A percentile compares a stretch with the other conserved stretches of the same genome.
phyloP scores from a whole-genome alignment of 1,284 basidiomycete genomes.

The Pholiota adiposa region DNA sequence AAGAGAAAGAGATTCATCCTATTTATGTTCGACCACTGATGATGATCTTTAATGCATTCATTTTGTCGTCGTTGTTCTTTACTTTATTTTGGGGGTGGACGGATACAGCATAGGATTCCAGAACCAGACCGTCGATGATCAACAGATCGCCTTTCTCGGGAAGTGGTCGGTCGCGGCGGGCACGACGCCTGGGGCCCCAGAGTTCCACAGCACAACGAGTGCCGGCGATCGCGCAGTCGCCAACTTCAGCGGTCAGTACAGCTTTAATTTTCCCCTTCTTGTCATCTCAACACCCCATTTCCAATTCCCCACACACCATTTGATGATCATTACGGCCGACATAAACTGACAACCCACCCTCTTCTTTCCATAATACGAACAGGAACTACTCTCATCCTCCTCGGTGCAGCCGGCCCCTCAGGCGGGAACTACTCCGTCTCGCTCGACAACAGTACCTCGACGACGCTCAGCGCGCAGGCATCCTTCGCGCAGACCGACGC shows the following conservation, averaged over 20 bases:
- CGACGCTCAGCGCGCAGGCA: slow-evolving; percentile 49
- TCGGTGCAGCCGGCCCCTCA: slow-evolving; percentile 55
- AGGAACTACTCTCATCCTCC: slow-evolving; percentile 64
- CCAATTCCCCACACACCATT: no score
- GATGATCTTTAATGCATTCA: no score
- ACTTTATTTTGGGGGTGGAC: no score
- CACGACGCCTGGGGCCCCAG: slow-evolving; percentile 25
- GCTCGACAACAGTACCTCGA: slow-evolving; percentile 50
- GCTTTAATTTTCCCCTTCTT: background rate
- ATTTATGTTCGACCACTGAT: no score
- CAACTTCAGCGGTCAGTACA: slow-evolving; percentile 51
- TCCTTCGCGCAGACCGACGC: slow-evolving; percentile 56
- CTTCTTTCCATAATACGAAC: slow-evolving; percentile 9
- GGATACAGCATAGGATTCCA: slow-evolving; percentile 42
- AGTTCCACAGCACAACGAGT: slow-evolving; percentile 50
- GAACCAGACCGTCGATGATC: slow-evolving; percentile 41
- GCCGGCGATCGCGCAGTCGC: slow-evolving; percentile 49
- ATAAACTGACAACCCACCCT: background rate
- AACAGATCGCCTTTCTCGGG: slow-evolving; percentile 50
- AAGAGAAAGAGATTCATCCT: background rate
- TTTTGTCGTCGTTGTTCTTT: no score
- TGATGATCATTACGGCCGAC: background rate
- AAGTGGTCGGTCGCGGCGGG: slow-evolving; percentile 46
- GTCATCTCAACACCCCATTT: no score
- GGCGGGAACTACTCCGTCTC: slow-evolving; percentile 63